phyloP scores from a whole-genome alignment of 2,329 filamentous ascomycete species.

The Arthrinium phaeospermum region DNA sequence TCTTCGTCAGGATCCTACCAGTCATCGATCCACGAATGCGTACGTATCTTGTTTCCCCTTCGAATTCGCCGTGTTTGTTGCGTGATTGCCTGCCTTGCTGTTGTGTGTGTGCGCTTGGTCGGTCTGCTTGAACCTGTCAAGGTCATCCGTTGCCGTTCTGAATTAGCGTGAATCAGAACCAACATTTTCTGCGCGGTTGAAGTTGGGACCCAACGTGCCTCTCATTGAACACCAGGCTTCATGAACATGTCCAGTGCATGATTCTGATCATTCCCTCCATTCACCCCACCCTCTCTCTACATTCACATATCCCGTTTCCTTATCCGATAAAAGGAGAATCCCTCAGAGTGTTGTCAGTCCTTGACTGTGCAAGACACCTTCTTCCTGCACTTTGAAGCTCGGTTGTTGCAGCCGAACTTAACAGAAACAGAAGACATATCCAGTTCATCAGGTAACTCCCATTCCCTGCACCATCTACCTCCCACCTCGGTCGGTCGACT shows the following conservation, averaged over 20 bases:
- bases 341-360: background rate
- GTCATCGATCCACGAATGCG: constrained; percentile 77
- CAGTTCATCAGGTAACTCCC: background rate
- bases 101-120: background rate
- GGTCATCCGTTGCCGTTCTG: background rate
- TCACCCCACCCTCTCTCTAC: background rate
- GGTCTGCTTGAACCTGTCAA: background rate
- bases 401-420: background rate
- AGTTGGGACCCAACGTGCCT: background rate
- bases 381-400: background rate
- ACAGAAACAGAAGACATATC: background rate
- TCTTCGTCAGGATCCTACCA: constrained; percentile 70
- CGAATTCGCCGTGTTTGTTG: background rate
- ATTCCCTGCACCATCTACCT: background rate
- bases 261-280: constrained; percentile 18
- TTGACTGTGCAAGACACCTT: constrained; percentile 8
- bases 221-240: background rate
- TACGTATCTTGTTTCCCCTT: constrained; percentile 59
- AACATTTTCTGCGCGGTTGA: background rate
- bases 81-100: background rate
- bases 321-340: background rate
- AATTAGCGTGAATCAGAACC: background rate
- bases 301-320: background rate
- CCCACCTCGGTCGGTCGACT: background rate
- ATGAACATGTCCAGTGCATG: constrained; percentile 14